Percentiles rank a stretch among this genome's conserved stretches.
Conservation (phyloP, 2,329 filamentous ascomycete species). For the Colletotrichum filicis region DNA sequence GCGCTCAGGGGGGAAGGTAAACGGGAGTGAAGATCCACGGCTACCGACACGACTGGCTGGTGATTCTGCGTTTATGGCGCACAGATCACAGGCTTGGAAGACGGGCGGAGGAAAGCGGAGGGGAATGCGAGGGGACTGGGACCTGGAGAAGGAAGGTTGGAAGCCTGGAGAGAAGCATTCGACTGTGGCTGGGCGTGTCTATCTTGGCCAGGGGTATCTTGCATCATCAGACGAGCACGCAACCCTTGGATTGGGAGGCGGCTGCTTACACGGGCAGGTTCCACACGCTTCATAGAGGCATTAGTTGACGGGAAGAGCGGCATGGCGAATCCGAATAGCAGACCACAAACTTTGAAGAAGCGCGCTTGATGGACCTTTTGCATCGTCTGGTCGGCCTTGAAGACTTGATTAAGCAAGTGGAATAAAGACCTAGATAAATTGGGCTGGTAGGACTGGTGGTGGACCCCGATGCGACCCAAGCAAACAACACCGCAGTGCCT, state of each 20-base stretch:
- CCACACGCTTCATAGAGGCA: not conserved
- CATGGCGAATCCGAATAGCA: not conserved
- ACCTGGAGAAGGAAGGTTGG: not conserved
- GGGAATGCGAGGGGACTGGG: not conserved
- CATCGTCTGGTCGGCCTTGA: conserved; percentile 2
- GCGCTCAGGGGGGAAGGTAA: not conserved
- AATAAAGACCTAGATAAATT: not conserved
- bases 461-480: conserved; percentile 14
- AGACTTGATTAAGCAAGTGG: conserved; percentile 31
- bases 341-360: not conserved
- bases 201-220: not conserved
- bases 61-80: conserved; percentile 14
- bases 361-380: not conserved
- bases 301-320: not conserved
- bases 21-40: not conserved
- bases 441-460: not conserved
- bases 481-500: not conserved
- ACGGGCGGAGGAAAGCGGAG: not conserved
- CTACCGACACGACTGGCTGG: not conserved
- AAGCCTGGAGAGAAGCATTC: not conserved
- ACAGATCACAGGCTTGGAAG: not conserved
- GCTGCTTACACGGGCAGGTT: not conserved
- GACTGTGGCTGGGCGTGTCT: not conserved
- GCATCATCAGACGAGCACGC: conserved; percentile 21
- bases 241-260: not conserved